These are phyloP conservation scores for Chytriomyces sp. DNA, from an alignment of 192 early-diverging fungal species.

Conservation along the genomic window DNA sequence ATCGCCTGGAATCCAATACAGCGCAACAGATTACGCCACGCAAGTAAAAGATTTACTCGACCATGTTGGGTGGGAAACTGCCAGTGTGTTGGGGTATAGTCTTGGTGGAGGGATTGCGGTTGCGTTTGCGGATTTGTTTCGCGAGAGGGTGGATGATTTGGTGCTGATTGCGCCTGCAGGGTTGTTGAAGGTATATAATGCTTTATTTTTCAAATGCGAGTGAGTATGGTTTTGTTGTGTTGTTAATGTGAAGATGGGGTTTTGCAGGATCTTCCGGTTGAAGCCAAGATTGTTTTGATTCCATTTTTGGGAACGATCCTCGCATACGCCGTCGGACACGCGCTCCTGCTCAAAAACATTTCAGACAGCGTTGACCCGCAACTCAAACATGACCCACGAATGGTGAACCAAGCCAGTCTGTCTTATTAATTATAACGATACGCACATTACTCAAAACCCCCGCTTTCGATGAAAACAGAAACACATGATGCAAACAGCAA, in stretches of 20 bases:
- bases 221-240: too few species aligned
- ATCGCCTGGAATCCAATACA: not conserved
- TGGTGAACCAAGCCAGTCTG: not conserved
- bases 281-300: not conserved
- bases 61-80: constrained; percentile 16
- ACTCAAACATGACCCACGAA: not conserved
- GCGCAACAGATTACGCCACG: not conserved
- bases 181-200: not conserved
- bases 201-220: too few species aligned
- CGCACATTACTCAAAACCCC: not conserved
- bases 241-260: too few species aligned
- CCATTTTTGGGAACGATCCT: not conserved
- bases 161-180: constrained; percentile 22
- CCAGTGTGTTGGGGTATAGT: not conserved
- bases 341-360: not conserved
- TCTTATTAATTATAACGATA: not conserved
- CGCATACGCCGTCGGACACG: not conserved
- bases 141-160: constrained; percentile 3
- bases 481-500: not conserved
- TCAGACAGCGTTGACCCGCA: not conserved
- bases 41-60: constrained; percentile 18
- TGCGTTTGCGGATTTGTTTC: constrained; percentile 14
- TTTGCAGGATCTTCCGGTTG: not conserved
- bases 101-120: constrained; percentile 22
- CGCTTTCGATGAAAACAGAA: not conserved